Percentiles rank a stretch among this genome's conserved stretches.
Conservation (phyloP, 108 stramenopile species). For the Skeletonema grethae region DNA sequence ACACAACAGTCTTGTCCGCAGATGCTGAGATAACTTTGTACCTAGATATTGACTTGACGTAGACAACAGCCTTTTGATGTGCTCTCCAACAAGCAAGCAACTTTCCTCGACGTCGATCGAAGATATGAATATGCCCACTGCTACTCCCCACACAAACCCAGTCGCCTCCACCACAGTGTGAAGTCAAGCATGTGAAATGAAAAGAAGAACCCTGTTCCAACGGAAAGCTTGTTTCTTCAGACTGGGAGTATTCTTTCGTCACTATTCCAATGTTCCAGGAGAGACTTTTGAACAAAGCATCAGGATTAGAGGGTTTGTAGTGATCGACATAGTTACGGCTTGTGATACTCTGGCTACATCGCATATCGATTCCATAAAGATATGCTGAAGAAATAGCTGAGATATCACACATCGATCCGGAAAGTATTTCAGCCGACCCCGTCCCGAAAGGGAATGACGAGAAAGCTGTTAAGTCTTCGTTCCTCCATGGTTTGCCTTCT, state of each 20-base stretch:
- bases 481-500: background rate
- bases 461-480: conserved; percentile 10
- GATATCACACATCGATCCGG: conserved; percentile 8
- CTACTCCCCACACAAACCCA: conserved; percentile 29
- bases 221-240: background rate
- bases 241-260: background rate
- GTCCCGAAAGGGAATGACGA: conserved; percentile 2
- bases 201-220: conserved; percentile 6
- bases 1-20: conserved; percentile 31
- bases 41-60: conserved; percentile 26
- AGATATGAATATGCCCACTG: conserved; percentile 35
- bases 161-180: conserved; percentile 22
- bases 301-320: background rate
- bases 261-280: conserved; percentile 14
- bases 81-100: conserved; percentile 33
- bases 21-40: conserved; percentile 21
- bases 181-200: conserved; percentile 28
- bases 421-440: conserved; percentile 18
- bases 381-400: conserved; percentile 33
- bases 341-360: conserved; percentile 8
- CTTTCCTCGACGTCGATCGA: conserved; percentile 24
- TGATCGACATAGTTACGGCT: background rate
- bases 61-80: conserved; percentile 27
- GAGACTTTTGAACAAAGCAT: conserved; percentile 26
- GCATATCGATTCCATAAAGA: conserved; percentile 31